Conservation (phyloP, 257 asterid genomes). For the Przewalskia tangutica region DNA sequence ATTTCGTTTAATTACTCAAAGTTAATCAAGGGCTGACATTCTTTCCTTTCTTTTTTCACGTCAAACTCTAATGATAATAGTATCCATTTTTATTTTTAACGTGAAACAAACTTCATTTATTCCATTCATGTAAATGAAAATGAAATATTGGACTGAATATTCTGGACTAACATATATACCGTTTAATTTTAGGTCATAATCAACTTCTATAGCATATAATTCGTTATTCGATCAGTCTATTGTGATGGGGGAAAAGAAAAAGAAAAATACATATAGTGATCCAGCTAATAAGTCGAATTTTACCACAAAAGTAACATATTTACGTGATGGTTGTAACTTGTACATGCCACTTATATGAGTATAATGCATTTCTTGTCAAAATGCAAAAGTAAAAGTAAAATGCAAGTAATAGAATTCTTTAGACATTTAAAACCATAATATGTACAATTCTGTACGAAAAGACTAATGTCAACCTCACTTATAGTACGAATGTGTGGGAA, state of each 20-base stretch:
- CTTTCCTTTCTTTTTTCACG: no score
- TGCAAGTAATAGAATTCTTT: no score
- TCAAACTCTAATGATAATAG: neutral
- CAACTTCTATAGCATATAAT: neutral
- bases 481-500: neutral
- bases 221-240: neutral
- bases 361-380: no score
- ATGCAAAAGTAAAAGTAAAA: no score
- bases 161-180: neutral
- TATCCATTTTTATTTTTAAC: neutral
- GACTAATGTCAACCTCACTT: neutral
- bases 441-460: neutral
- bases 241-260: neutral
- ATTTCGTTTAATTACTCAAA: neutral
- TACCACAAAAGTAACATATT: neutral
- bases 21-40: neutral
- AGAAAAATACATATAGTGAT: neutral
- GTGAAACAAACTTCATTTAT: neutral
- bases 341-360: neutral
- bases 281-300: neutral
- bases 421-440: neutral
- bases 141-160: neutral
- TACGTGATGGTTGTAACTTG: neutral
- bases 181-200: neutral
- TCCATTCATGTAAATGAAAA: neutral